A percentile compares a stretch with the other conserved stretches of the same genome.
Evolutionary conservation across 768 basidiomycete genomes (phyloP).

Genomic region (Hericium coralloides): DNA sequence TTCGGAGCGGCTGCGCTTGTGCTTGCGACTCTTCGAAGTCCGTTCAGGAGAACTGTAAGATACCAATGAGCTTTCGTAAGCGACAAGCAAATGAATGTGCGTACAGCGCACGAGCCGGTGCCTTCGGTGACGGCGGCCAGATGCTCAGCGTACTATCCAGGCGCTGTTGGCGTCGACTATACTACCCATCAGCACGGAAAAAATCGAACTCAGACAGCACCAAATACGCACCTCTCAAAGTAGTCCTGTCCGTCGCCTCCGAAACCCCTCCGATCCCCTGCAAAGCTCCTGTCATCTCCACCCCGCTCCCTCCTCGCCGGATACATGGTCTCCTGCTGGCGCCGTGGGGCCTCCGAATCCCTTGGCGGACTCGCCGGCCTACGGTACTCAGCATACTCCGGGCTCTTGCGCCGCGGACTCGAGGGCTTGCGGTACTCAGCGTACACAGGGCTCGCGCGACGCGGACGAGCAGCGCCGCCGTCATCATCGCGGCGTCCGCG

Average conservation of each 20-base stretch:
- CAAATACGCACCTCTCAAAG: constrained; percentile 54
- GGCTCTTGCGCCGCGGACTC: constrained; percentile 28
- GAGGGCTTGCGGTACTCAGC: constrained; percentile 37
- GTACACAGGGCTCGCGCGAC: constrained; percentile 44
- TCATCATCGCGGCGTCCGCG: constrained; percentile 20
- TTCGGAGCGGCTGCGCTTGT: constrained; percentile 40
- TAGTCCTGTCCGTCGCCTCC: constrained; percentile 42
- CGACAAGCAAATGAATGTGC: constrained; percentile 17
- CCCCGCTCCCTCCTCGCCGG: constrained; percentile 26
- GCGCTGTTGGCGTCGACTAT: constrained; percentile 64
- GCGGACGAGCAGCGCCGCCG: constrained; percentile 13
- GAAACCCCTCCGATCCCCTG: constrained; percentile 11
- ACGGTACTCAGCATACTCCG: constrained; percentile 51
- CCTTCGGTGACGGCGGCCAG: constrained; percentile 83
- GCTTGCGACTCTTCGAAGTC: constrained; percentile 40
- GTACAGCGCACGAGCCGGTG: constrained; percentile 48
- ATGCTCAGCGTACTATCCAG: constrained; percentile 46
- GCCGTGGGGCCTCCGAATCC: constrained; percentile 30
- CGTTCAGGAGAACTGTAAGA: constrained; percentile 46
- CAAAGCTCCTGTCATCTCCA: constrained; percentile 2
- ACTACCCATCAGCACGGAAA: neutral
- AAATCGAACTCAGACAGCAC: constrained; percentile 1
- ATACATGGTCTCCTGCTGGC: constrained; percentile 50
- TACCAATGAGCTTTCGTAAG: neutral
- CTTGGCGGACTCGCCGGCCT: constrained; percentile 7